A percentile compares a stretch with the other conserved stretches of the same genome.
These are phyloP conservation scores for Triticum monococcum DNA, from an alignment of 176 grass and related monocot species.

Conservation along the genomic window DNA sequence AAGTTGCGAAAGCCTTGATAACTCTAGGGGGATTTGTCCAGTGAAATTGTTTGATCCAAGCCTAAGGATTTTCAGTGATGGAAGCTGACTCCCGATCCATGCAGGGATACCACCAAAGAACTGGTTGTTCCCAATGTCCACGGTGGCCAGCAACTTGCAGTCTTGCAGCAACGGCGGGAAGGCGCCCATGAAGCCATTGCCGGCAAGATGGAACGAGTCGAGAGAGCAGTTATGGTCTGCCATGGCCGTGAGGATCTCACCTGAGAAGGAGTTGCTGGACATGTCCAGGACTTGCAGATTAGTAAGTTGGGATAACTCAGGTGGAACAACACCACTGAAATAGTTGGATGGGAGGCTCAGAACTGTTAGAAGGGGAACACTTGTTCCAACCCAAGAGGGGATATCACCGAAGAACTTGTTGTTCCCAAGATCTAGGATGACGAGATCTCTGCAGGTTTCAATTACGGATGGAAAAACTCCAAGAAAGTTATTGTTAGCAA, in stretches of 20 bases:
- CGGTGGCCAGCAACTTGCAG: background rate
- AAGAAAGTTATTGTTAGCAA: conserved; percentile 18
- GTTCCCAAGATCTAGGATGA: background rate
- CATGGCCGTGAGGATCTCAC: background rate
- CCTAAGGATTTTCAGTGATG: background rate
- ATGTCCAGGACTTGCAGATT: background rate
- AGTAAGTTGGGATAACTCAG: background rate
- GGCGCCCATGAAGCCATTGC: background rate
- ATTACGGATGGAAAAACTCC: conserved; percentile 20
- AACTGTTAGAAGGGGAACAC: background rate
- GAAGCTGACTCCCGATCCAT: background rate
- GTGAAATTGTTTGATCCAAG: background rate
- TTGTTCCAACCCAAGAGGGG: background rate
- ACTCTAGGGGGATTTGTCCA: background rate
- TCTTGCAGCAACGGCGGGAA: background rate
- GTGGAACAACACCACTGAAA: background rate
- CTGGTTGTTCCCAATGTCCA: background rate
- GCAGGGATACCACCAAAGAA: background rate
- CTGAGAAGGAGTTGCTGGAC: background rate
- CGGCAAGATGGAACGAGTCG: background rate
- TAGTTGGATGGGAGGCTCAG: background rate
- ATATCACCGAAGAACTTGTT: background rate
- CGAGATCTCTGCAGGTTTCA: background rate
- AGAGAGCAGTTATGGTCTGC: background rate
- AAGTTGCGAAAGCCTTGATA: background rate